These are phyloP conservation scores for Vanderwaltozyma verrucispora DNA, from an alignment of 805 yeast species.

Conservation along the genomic window DNA sequence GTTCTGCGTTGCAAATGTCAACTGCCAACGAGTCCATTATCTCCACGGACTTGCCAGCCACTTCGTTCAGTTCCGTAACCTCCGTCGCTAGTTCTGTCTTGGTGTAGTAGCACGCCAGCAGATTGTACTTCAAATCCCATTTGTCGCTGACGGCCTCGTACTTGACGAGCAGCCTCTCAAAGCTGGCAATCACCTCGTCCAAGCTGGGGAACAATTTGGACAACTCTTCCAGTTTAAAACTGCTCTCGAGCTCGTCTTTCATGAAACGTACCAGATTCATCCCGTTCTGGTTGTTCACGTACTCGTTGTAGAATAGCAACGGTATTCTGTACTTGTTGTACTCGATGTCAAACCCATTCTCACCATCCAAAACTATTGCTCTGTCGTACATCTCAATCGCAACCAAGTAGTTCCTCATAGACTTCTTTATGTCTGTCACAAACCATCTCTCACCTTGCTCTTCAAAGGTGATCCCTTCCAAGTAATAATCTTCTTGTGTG, in stretches of 20 bases:
- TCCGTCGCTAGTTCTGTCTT: background rate
- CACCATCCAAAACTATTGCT: slow-evolving; percentile 13
- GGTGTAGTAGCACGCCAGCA: slow-evolving; percentile 19
- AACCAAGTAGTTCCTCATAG: slow-evolving; percentile 18
- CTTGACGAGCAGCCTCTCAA: no score
- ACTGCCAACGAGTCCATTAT: no score
- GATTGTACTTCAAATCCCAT: slow-evolving; percentile 28
- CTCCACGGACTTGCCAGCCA: background rate
- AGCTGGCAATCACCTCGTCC: no score
- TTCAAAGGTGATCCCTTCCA: slow-evolving; percentile 24
- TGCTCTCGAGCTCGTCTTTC: no score
- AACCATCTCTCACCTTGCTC: slow-evolving; percentile 31
- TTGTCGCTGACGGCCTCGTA: slow-evolving; percentile 3
- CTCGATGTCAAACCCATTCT: slow-evolving; percentile 21
- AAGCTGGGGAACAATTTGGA: no score
- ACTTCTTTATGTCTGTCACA: slow-evolving; percentile 24
- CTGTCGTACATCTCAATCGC: slow-evolving; percentile 25
- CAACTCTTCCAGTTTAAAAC: no score
- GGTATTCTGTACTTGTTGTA: slow-evolving; percentile 25
- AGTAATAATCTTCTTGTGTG: slow-evolving; percentile 25
- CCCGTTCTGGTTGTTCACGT: slow-evolving; percentile 21
- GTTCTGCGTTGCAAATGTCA: no score
- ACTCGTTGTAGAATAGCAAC: slow-evolving; percentile 23
- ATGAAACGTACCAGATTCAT: slow-evolving; percentile 23
- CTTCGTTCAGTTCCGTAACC: no score